Evolutionary conservation across 495 filamentous ascomycete species (phyloP).

Genomic region (Penicillium alfredii): DNA sequence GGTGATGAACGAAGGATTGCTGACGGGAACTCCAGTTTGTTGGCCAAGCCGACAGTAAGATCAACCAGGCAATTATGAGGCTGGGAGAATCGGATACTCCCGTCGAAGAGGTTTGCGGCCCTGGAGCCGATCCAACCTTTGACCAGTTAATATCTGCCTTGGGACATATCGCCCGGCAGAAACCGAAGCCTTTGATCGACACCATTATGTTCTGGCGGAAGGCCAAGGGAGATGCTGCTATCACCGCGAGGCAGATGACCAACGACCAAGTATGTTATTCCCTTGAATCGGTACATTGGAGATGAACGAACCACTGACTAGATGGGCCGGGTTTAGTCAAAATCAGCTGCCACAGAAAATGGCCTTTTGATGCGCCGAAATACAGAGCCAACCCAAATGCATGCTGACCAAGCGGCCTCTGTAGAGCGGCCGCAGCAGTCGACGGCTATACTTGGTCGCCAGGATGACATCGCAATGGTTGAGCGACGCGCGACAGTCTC

Average conservation of each 20-base stretch:
- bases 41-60: constrained; percentile 87
- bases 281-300: constrained; percentile 1
- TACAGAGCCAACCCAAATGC: constrained; percentile 45
- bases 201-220: constrained; percentile 97
- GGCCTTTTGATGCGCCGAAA: constrained; percentile 45
- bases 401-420: constrained; percentile 19
- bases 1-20: constrained; percentile 2
- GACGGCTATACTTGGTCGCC: constrained; percentile 46
- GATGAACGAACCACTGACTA: no score
- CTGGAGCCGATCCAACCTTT: constrained; percentile 81
- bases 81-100: constrained; percentile 69
- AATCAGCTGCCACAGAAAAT: constrained; percentile 26
- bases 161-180: constrained; percentile 86
- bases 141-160: constrained; percentile 92
- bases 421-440: constrained; percentile 22
- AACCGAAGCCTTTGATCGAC: constrained; percentile 93
- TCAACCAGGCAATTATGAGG: constrained; percentile 72
- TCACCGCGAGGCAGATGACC: constrained; percentile 52
- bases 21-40: constrained; percentile 41
- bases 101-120: constrained; percentile 84
- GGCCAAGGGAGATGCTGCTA: constrained; percentile 82
- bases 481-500: constrained; percentile 87
- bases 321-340: no score
- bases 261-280: constrained; percentile 52
- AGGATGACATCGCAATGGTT: constrained; percentile 64